Evolutionary conservation across 139 green algal species (phyloP).

Genomic region (Astrephomene gubernaculifera): DNA sequence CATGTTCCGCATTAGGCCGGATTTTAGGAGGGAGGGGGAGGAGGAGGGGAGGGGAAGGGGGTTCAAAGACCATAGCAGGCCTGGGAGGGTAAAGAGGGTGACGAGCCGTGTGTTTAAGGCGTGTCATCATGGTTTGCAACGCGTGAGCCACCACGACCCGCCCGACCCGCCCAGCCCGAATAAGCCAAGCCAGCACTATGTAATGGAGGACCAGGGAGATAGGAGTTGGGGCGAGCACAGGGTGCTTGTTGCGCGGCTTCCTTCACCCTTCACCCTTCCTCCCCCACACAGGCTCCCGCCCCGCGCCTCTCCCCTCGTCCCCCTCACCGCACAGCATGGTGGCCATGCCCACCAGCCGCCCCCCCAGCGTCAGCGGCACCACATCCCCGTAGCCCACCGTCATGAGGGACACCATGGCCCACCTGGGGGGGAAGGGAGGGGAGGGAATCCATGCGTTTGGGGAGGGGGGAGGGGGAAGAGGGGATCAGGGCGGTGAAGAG

Average conservation of each 20-base stretch:
- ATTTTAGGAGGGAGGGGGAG: neutral
- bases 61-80: no score
- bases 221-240: no score
- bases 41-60: neutral
- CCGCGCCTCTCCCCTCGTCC: neutral
- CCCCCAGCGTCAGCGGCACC: constrained; percentile 42
- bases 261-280: neutral
- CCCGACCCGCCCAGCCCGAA: no score
- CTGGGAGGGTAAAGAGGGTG: no score
- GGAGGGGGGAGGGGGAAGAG: neutral
- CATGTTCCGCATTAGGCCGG: no score
- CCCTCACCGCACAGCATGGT: constrained; percentile 49
- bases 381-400: constrained; percentile 63
- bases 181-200: no score
- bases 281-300: neutral
- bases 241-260: no score
- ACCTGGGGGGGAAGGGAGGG: constrained; percentile 36
- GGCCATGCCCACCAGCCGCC: constrained; percentile 40
- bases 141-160: no score
- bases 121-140: no score
- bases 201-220: no score
- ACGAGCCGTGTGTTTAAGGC: no score
- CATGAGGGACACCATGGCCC: constrained; percentile 60
- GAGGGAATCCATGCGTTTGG: neutral
- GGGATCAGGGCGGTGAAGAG: neutral